These are phyloP conservation scores for Talaromyces sp. DNA, from an alignment of 2,329 filamentous ascomycete species.

Conservation along the genomic window DNA sequence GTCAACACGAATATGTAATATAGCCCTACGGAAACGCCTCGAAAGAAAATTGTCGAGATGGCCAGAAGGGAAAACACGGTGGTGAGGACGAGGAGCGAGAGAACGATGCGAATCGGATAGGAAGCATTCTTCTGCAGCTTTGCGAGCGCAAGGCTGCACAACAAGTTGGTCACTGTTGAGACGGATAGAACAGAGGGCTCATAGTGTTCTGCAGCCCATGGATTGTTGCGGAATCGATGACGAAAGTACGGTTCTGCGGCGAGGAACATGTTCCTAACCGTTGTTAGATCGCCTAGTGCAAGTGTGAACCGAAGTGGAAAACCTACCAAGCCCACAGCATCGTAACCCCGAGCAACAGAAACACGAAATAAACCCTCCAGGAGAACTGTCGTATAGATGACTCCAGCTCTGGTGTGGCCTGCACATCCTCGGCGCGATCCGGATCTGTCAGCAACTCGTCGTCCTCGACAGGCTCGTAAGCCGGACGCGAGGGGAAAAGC, in stretches of 20 bases:
- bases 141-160: constrained; percentile 68
- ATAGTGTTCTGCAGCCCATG: constrained; percentile 73
- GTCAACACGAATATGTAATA: constrained; percentile 80
- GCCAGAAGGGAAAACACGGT: constrained; percentile 71
- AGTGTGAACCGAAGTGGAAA: constrained; percentile 4
- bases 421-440: constrained; percentile 9
- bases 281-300: not conserved
- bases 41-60: constrained; percentile 67
- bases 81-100: constrained; percentile 72
- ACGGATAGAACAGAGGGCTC: constrained; percentile 85
- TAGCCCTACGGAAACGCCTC: constrained; percentile 52
- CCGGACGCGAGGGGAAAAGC: constrained; percentile 6
- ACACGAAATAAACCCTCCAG: constrained; percentile 80
- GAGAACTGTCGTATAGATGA: constrained; percentile 54
- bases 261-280: constrained; percentile 92
- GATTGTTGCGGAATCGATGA: constrained; percentile 65
- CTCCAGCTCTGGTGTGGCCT: not conserved
- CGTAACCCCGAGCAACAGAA: constrained; percentile 76
- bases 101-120: constrained; percentile 80
- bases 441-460: constrained; percentile 7
- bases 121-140: constrained; percentile 76
- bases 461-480: constrained; percentile 24
- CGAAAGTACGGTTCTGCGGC: constrained; percentile 93
- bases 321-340: constrained; percentile 95
- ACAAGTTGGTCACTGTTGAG: constrained; percentile 77